Percentiles rank a stretch among this genome's conserved stretches.
Conservation (phyloP, 495 filamentous ascomycete genomes). For the Tetracladium marchalianum region DNA sequence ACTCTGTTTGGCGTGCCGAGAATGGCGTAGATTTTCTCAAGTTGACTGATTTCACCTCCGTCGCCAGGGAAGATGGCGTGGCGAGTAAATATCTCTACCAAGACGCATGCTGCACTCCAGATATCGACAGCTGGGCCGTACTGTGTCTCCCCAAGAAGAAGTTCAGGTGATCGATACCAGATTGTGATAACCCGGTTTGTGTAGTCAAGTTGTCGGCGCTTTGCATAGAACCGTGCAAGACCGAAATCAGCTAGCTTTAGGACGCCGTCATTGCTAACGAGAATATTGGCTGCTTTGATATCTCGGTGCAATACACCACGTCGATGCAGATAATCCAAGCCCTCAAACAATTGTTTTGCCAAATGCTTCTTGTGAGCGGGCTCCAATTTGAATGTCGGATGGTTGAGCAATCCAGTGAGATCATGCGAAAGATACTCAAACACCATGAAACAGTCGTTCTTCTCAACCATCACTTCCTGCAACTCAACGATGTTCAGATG, state of each 20-base stretch:
- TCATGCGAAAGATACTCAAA: constrained; percentile 99
- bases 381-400: constrained; percentile 84
- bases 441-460: constrained; percentile 99
- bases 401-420: constrained; percentile 78
- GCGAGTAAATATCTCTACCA: constrained; percentile 92
- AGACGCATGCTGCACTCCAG: constrained; percentile 95
- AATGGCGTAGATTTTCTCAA: constrained; percentile 91
- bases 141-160: constrained; percentile 86
- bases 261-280: constrained; percentile 78
- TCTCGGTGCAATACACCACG: constrained; percentile 92
- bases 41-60: constrained; percentile 85
- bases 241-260: constrained; percentile 96
- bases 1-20: constrained; percentile 76
- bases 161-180: constrained; percentile 92
- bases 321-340: constrained; percentile 87
- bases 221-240: constrained; percentile 92
- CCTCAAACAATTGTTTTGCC: constrained; percentile 87
- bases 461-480: constrained; percentile 95
- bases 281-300: constrained; percentile 90
- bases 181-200: constrained; percentile 98
- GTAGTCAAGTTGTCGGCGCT: constrained; percentile 87
- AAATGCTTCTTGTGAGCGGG: constrained; percentile 87
- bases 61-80: constrained; percentile 95
- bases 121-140: constrained; percentile 95
- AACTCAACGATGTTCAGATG: constrained; percentile 83